Conservation (phyloP, 2,329 filamentous ascomycete species). For the Metarhizium brunneum region DNA sequence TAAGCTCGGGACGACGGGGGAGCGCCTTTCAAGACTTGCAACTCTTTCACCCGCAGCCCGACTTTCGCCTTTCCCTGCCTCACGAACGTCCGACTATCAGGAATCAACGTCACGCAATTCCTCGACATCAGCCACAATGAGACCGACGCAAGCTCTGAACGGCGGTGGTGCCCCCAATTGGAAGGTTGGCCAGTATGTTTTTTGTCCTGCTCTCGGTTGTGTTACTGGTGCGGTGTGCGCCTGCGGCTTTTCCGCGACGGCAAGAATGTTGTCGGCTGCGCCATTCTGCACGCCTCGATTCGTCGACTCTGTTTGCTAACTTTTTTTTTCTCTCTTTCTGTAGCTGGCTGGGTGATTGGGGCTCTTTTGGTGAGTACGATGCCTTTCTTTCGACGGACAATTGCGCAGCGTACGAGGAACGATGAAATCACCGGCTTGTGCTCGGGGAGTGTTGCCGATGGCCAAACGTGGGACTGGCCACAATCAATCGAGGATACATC, state of each 20-base stretch:
- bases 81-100: constrained; percentile 17
- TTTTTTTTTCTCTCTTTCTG: constrained; percentile 15
- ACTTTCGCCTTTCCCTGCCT: constrained; percentile 1
- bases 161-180: constrained; percentile 23
- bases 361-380: constrained; percentile 57
- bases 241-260: constrained; percentile 23
- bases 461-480: not conserved
- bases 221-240: constrained; percentile 4
- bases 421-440: not conserved
- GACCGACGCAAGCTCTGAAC: constrained; percentile 30
- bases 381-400: not conserved
- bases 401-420: not conserved
- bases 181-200: constrained; percentile 25
- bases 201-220: not conserved
- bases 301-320: constrained; percentile 14
- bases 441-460: not conserved
- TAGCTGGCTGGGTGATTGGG: constrained; percentile 70
- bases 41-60: constrained; percentile 6
- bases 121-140: constrained; percentile 25
- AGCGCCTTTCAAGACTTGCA: constrained; percentile 16
- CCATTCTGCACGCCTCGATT: not conserved
- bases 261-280: not conserved
- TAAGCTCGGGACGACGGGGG: constrained; percentile 21
- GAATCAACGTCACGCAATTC: constrained; percentile 14
- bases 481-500: not conserved